A percentile compares a stretch with the other conserved stretches of the same genome.
phyloP scores from a whole-genome alignment of 202 grass and related monocot species.

The Schoenoplectus tabernaemontani region DNA sequence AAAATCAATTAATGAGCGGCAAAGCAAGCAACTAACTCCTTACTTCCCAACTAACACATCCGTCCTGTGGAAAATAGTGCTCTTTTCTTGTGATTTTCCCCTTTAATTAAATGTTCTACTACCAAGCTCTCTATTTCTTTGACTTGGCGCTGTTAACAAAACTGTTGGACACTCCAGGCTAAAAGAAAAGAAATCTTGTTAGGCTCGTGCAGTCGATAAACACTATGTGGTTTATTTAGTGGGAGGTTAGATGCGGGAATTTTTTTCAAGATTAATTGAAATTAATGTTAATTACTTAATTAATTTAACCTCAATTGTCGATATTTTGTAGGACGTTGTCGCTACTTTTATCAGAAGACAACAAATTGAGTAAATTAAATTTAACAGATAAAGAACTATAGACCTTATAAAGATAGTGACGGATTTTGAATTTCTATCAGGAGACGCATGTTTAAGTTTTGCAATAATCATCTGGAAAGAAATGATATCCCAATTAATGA shows the following conservation, averaged over 20 bases:
- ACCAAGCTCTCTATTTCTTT: conserved; percentile 3
- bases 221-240: neutral
- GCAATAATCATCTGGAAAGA: no score
- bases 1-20: conserved; percentile 16
- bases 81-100: conserved; percentile 17
- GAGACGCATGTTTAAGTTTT: no score
- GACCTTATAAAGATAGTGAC: no score
- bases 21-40: conserved; percentile 23
- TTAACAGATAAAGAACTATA: no score
- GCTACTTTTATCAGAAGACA: neutral
- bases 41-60: conserved; percentile 23
- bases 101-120: conserved; percentile 18
- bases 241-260: neutral
- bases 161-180: neutral
- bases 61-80: conserved; percentile 22
- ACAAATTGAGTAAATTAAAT: neutral
- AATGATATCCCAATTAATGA: no score
- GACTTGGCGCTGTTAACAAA: conserved; percentile 2
- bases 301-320: neutral
- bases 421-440: no score
- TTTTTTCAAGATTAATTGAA: neutral
- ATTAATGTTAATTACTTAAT: neutral
- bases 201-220: neutral
- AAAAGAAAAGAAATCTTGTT: conserved; percentile 4
- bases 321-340: neutral